Base-by-base conservation (phyloP, 805 yeast species). In the Sugiyamaella chiloensis region DNA sequence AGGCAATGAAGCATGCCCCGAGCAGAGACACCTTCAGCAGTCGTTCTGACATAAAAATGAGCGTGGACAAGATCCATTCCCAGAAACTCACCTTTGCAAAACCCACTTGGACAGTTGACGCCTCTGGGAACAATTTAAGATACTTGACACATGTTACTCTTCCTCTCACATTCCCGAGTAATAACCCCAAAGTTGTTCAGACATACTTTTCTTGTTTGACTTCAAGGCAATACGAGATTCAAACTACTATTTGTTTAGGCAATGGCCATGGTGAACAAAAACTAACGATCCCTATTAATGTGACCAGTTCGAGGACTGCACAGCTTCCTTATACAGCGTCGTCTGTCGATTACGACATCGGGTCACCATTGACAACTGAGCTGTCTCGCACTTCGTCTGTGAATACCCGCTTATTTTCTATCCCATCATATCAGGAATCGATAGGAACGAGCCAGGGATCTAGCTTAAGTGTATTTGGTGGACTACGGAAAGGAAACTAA, bases 151-250 rank as follows among this genome's bases (percentile, higher is more conserved):
- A 40, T 17, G n/a, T 48, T 14, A 12, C 29, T 8, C 7, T 48
- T 19, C 48, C 50, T n/a, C 31, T 47, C 12, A 32, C 37, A 3
- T 47, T 51, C 27, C 54, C 54, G 2, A 31, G 27, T 4, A n/a
- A 34, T 23, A 14, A 26, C 24, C 24, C 39, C 19, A 40, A 27
- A 9, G 35, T 47, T 4, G 51, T 48, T n/a, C 47, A 47, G 14
- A 50, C 51, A 20, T 52, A 35, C 21, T 50, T 44, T 35, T 45
- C 53, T 7, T 51, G 53, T 21, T 40, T 52, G 6, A 46, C 48
- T 23, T 50, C 55, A 11, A 34, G 53, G 16, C 48, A 45, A 23
- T 51, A 51, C 23, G 52, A 51, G 31, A 4, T 51, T 17, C 27
- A 14, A 4, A 27, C 45, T 17, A 36, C 44, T 20, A 30, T 51